Percentiles rank a stretch among this genome's conserved stretches.
Evolutionary conservation across 805 yeast genomes (phyloP).

Genomic region (Candida orba): DNA sequence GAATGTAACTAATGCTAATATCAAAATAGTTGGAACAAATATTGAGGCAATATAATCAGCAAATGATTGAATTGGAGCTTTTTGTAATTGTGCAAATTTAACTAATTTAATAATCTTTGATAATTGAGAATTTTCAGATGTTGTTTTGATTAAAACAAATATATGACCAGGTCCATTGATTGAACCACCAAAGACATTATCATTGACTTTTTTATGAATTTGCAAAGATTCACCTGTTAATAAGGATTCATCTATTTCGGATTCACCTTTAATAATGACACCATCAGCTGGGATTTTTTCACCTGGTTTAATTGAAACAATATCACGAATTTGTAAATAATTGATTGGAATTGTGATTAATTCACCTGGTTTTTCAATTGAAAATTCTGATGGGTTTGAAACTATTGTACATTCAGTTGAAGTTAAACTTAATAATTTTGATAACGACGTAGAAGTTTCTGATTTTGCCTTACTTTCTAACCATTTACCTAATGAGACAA

Average conservation of each 20-base stretch:
- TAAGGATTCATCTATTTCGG: constrained; percentile 84
- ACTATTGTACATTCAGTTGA: constrained; percentile 71
- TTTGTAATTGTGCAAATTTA: constrained; percentile 79
- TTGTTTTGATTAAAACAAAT: constrained; percentile 55
- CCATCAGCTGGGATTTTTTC: constrained; percentile 93
- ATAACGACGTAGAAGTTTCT: constrained; percentile 82
- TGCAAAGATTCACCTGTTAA: constrained; percentile 90
- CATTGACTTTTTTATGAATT: constrained; percentile 53
- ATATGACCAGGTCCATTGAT: constrained; percentile 73
- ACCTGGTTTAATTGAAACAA: constrained; percentile 77
- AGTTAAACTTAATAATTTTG: constrained; percentile 70
- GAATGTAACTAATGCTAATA: constrained; percentile 60
- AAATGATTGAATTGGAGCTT: constrained; percentile 85
- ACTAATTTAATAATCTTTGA: constrained; percentile 83
- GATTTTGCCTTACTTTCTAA: constrained; percentile 91
- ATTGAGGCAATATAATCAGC: constrained; percentile 81
- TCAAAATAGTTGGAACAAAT: constrained; percentile 73
- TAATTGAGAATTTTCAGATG: constrained; percentile 82
- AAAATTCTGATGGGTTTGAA: constrained; percentile 28
- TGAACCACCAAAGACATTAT: constrained; percentile 80
- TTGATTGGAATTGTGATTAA: constrained; percentile 61
- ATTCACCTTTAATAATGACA: constrained; percentile 60
- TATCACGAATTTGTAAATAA: constrained; percentile 68
- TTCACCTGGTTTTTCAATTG: constrained; percentile 19
- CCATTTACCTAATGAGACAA: constrained; percentile 86